Evolutionary conservation across 108 stramenopile species (phyloP).

Genomic region (Pseudonitzschia delicatissima): DNA sequence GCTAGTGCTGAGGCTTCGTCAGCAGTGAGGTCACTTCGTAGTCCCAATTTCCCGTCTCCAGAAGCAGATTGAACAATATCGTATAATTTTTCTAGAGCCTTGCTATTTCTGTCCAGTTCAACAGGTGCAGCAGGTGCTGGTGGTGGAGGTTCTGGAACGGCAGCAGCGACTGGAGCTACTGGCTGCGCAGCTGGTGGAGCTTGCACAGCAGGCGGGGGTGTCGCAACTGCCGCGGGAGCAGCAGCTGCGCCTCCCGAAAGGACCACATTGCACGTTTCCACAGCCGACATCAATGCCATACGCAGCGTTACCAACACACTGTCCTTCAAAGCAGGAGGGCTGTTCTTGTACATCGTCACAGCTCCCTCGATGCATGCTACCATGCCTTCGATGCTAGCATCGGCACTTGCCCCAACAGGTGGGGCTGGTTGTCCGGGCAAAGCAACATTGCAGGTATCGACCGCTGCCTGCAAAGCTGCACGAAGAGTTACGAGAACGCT

Average conservation of each 20-base stretch:
- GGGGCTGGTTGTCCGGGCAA: conserved; percentile 19
- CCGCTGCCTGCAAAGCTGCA: conserved; percentile 70
- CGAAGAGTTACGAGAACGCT: conserved; percentile 55
- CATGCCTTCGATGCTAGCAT: conserved; percentile 39
- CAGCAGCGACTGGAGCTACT: conserved; percentile 4
- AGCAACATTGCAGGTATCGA: conserved; percentile 41
- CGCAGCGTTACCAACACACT: conserved; percentile 58
- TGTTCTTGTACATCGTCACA: conserved; percentile 71
- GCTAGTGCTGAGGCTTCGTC: conserved; percentile 52
- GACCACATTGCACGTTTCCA: conserved; percentile 44
- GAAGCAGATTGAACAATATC: conserved; percentile 46
- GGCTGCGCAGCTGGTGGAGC: conserved; percentile 23
- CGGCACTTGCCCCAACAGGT: neutral
- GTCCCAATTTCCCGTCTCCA: conserved; percentile 74
- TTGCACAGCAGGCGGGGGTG: conserved; percentile 18
- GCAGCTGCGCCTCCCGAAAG: conserved; percentile 34
- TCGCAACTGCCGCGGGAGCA: conserved; percentile 12
- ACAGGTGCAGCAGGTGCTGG: conserved; percentile 1
- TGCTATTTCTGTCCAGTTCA: conserved; percentile 42
- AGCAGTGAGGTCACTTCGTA: conserved; percentile 44
- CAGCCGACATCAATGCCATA: conserved; percentile 70
- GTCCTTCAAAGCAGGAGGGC: conserved; percentile 45
- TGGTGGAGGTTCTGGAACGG: conserved; percentile 16
- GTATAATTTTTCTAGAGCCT: conserved; percentile 49
- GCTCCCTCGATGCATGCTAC: conserved; percentile 79